Conservation (phyloP, 352 stramenopile genomes). For the Globisporangium acanthophoron region DNA sequence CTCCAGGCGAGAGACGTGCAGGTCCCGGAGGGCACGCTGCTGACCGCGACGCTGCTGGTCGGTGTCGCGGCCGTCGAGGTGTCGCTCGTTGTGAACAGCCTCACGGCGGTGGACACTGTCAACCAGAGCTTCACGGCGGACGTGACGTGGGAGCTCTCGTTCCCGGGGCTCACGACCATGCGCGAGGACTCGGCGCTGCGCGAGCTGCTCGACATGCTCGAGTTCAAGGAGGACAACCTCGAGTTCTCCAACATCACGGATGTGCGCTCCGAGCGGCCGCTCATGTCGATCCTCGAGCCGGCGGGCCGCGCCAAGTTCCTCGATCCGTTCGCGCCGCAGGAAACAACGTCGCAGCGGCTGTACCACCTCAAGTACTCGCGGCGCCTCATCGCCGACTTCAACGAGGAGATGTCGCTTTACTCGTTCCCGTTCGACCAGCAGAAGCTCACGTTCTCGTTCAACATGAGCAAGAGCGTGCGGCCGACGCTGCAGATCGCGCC, state of each 20-base stretch:
- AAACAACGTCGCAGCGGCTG: not conserved
- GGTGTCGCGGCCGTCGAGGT: conserved; percentile 17
- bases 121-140: conserved; percentile 22
- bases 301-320: conserved; percentile 1
- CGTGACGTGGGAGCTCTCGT: conserved; percentile 25
- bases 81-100: conserved; percentile 18
- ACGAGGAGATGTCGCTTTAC: conserved; percentile 32
- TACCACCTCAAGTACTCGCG: conserved; percentile 20
- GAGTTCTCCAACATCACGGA: conserved; percentile 27
- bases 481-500: conserved; percentile 13
- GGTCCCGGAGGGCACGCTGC: conserved; percentile 1
- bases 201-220: conserved; percentile 26
- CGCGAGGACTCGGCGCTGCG: conserved; percentile 24
- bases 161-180: conserved; percentile 22
- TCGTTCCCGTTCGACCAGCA: conserved; percentile 37
- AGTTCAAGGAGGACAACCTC: conserved; percentile 23
- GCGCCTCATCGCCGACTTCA: conserved; percentile 23
- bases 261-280: conserved; percentile 7
- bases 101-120: conserved; percentile 23
- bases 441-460: conserved; percentile 30
- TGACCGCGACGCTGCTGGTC: conserved; percentile 16
- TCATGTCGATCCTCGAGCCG: conserved; percentile 4
- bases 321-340: conserved; percentile 8
- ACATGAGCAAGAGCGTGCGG: conserved; percentile 14
- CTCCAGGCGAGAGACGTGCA: no score